A percentile compares a stretch with the other conserved stretches of the same genome.
phyloP scores from a whole-genome alignment of 306 rosid species.

The Parietaria judaica region DNA sequence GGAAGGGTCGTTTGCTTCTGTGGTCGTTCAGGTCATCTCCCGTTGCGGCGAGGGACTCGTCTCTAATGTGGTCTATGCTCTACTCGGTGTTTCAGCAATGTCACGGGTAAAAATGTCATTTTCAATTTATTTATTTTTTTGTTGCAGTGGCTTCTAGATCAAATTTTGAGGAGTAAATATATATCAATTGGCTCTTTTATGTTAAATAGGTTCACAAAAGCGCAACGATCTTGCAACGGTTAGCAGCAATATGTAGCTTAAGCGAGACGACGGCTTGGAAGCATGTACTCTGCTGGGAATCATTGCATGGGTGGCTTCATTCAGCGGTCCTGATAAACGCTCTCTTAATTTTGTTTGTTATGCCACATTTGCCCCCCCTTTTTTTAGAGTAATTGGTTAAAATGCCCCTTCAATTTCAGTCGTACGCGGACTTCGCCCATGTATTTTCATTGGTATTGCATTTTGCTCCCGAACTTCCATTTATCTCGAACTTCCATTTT shows the following conservation, averaged over 20 bases:
- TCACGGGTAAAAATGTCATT: conserved; percentile 56
- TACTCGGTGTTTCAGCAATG: conserved; percentile 98
- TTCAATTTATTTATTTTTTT: neutral
- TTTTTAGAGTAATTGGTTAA: too few species aligned
- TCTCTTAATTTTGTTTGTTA: conserved; percentile 11
- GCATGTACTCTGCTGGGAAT: conserved; percentile 70
- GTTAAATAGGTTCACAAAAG: conserved; percentile 81
- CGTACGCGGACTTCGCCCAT: too few species aligned
- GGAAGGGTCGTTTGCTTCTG: conserved; percentile 64
- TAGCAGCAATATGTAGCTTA: conserved; percentile 80
- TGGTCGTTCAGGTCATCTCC: conserved; percentile 64
- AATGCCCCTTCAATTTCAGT: too few species aligned
- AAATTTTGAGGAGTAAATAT: neutral
- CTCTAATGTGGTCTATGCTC: conserved; percentile 86
- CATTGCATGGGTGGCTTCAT: conserved; percentile 77
- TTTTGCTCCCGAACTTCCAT: too few species aligned
- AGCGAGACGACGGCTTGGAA: conserved; percentile 76
- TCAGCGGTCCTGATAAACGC: conserved; percentile 64
- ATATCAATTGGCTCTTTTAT: neutral
- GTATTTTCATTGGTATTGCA: too few species aligned
- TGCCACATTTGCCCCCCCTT: neutral
- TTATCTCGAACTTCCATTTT: too few species aligned
- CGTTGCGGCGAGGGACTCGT: conserved; percentile 92
- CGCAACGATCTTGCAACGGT: conserved; percentile 88
- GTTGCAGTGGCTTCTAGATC: neutral